Base-by-base conservation (phyloP, 2,329 filamentous ascomycete genomes). In the Teratosphaeria zuluensis region DNA sequence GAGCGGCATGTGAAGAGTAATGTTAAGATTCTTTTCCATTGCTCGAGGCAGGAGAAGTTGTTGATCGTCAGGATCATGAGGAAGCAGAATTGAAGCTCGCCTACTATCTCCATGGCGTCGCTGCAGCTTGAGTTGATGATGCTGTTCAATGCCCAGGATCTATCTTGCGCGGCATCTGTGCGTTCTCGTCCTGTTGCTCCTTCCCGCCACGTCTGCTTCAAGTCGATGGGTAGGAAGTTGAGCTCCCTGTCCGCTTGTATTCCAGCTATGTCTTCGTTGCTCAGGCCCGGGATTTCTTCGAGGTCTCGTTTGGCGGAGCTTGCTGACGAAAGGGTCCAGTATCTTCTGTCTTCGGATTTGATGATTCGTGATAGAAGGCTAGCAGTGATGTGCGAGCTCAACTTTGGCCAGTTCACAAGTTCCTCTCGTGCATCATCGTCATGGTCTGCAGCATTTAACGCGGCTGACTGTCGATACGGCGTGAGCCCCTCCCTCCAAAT, bases 1-100 rank as follows among this genome's bases (percentile, higher is more conserved):
- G 68, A 68, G 19, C 74, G 76, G 64, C 81, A 85, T 0, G 83
- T 86, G 55, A 86, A 73, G 7, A 85, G 72, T 28, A 87, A 70
- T 1, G 73, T 72, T 9, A 86, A 70, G 11, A 86, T 63, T 42
- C 84, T 73, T 66, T 83, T 85, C 84, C 84, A 87, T 67, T 86
- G 84, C 68, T 86, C 82, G 3, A 86, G 72, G 65, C 84, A 86
- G 1, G 83, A 85, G 67, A 81, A 85, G 67, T 86, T 87, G 74
- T 84, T 84, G 62, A 86, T 73, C 4, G 82, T 84, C 59, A 86
- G 66, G 1, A 84, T 76, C 80, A 84, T 85, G 9, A 86, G 70
- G 64, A 86, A 86, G 33, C 77, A 78, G 65, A 86, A 84, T 63
- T 86, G 82, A 57, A 86, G 65, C 65, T 86, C 84, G 16, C 82